Percentiles rank a stretch among this genome's conserved stretches.
phyloP scores from a whole-genome alignment of 108 stramenopile genomes.

The Nannochloropsis gaditana region DNA sequence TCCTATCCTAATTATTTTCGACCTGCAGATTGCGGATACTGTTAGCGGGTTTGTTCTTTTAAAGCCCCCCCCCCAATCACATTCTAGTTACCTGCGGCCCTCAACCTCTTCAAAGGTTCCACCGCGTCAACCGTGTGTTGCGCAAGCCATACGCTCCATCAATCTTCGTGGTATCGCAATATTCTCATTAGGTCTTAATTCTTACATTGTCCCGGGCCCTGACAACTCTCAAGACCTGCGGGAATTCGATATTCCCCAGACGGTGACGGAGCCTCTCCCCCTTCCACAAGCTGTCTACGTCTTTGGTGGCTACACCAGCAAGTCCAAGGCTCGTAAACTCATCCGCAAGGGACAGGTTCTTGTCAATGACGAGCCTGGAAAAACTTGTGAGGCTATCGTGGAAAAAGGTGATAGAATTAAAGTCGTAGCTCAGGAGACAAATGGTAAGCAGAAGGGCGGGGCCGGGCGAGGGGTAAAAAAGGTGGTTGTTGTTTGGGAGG shows the following conservation, averaged over 20 bases:
- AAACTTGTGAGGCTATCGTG: not conserved
- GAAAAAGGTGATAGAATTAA: not conserved
- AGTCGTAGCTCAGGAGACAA: not conserved
- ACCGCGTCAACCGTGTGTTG: no score
- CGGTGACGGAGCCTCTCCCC: not conserved
- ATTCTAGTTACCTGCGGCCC: no score
- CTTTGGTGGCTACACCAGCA: not conserved
- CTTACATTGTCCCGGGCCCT: not conserved
- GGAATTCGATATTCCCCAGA: not conserved
- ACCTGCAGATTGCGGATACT: no score
- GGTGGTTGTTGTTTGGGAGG: not conserved
- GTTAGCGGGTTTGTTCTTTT: no score
- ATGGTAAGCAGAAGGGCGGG: not conserved
- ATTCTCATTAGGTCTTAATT: no score
- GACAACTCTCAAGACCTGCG: not conserved
- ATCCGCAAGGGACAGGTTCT: slow-evolving; percentile 13
- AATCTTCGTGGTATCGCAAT: not conserved
- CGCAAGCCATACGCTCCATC: not conserved
- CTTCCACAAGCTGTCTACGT: not conserved
- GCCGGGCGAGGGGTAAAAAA: not conserved
- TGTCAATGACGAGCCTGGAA: not conserved
- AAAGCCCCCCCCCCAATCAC: no score
- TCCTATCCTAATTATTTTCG: no score
- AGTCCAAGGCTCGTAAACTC: slow-evolving; percentile 14
- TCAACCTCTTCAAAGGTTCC: no score